Evolutionary conservation across 345 rosid species (phyloP), one percentile per base, ranked within the genome.

Genomic region (Camelina sativa): DNA sequence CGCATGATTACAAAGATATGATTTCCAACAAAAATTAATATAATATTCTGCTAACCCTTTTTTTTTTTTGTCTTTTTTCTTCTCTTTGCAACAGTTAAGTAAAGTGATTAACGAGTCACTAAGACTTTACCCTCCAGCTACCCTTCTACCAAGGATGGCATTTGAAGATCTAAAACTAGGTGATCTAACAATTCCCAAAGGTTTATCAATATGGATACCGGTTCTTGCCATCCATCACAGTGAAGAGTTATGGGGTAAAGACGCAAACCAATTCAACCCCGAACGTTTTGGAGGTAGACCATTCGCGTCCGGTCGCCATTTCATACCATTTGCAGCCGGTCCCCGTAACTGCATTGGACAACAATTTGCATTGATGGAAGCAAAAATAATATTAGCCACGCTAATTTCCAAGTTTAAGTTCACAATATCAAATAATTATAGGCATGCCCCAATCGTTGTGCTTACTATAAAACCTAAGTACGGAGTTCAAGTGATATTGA

Each of bases 121-220:
- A 15, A 86, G 99, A 79, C 85, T 96, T 3, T 96, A 96, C 62
- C 99, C 99, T 5, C 98, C 99, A 37, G 99, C 96, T 0, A 83
- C 92, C 3, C 80, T 96, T 13, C 75, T 96, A 8, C 99, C 99
- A 2, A 84, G 99, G 62, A 90, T 92, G 91, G 97, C 98, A 4
- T 96, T 96, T 44, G 93, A 91, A 70, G 91, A 96, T 66, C 76
- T 96, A 19, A 80, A 82, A 70, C 80, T 96, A 2, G 97, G 98
- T 3, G 95, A 96, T 58, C 86, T 96, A 23, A 80, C 79, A 5
- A 87, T 96, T 50, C 98, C 99, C 0, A 92, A 90, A 80, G 99
- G 99, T 2, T 85, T 96, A 22, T 86, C 98, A 8, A 82, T 92
- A 23, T 96, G 99, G 99, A 89, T 96, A 61, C 99, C 99, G 2